phyloP scores from a whole-genome alignment of 2,329 filamentous ascomycete genomes.

The Xylaria sp. region DNA sequence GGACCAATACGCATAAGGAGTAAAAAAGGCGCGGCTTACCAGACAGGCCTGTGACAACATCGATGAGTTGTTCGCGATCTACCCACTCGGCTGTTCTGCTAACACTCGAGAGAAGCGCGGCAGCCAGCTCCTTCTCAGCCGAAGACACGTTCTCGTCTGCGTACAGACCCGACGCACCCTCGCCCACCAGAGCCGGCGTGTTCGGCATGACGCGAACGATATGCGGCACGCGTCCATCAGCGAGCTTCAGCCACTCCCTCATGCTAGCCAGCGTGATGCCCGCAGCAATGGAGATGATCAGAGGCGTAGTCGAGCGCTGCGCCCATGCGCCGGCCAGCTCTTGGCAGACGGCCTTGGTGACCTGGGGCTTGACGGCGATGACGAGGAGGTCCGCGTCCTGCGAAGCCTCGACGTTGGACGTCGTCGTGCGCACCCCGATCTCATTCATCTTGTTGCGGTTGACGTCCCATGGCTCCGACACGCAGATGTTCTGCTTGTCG shows the following conservation, averaged over 20 bases:
- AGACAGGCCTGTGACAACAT: conserved; percentile 62
- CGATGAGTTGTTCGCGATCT: conserved; percentile 60
- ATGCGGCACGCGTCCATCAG: conserved; percentile 53
- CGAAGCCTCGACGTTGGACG: conserved; percentile 59
- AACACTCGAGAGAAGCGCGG: conserved; percentile 57
- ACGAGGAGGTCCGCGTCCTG: conserved; percentile 59
- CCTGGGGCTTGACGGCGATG: conserved; percentile 64
- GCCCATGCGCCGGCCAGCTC: conserved; percentile 58
- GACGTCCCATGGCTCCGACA: conserved; percentile 64
- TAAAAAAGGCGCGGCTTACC: conserved; percentile 51
- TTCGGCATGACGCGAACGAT: conserved; percentile 66
- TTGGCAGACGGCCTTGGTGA: conserved; percentile 59
- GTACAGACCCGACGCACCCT: conserved; percentile 62
- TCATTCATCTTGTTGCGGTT: conserved; percentile 62
- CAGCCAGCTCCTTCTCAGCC: conserved; percentile 56
- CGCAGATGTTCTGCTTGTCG: conserved; percentile 57
- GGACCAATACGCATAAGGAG: conserved; percentile 2
- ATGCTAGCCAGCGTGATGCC: conserved; percentile 60
- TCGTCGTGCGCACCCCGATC: conserved; percentile 59
- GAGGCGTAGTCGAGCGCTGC: conserved; percentile 50
- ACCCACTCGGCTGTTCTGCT: conserved; percentile 63
- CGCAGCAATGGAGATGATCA: conserved; percentile 62
- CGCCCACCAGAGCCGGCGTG: conserved; percentile 62
- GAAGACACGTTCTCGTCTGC: conserved; percentile 56
- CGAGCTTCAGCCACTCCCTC: conserved; percentile 55